Base-by-base conservation (phyloP, 495 filamentous ascomycete species). In the Penicillium odoratum region DNA sequence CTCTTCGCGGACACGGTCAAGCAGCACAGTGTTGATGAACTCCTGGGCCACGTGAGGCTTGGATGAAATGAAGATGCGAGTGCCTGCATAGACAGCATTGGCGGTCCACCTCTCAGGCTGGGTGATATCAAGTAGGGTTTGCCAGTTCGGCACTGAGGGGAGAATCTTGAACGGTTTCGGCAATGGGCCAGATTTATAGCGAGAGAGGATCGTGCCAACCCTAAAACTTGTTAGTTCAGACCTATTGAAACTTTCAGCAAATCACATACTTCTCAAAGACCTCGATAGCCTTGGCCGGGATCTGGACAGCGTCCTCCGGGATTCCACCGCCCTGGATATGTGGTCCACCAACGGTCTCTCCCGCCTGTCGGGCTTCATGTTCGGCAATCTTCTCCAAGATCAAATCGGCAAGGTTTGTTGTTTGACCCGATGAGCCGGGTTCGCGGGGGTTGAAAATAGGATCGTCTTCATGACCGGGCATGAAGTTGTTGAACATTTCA, bases 151-250 rank as follows among this genome's bases (percentile, higher is more conserved):
- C 8, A 98, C 83, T 4, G 91, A 89, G 0, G 95, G 94, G 31
- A 99, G 82, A 57, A 98, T 90, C 73, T 98, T 98, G 83, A 99
- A 95, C 1, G 93, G 93, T 73, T 98, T 98, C 11, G 94, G 95
- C 26, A 98, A 82, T 61, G 91, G 91, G 21, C 94, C 94, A 9
- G 91, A 94, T 69, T 96, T 96, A 74, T 97, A 97, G 50, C 93
- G 84, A 8, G 91, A 92, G 42, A 98, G 83, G 49, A 98, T 85
- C 63, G 91, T 80, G 50, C 92, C 93, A 60, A 96, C 88, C 73
- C 88, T 92, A 60, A 16, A 31, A n/a, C 43, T 26, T 55, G 3
- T 73, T 64, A 74, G 63, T 50, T 44, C 16, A 16, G 30, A 49
- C 10, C 3, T 13, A 50, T 11, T 50, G 5, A 1, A 3, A 7